Conservation (phyloP, 2,329 filamentous ascomycete genomes). For the Coniochaeta sp. region DNA sequence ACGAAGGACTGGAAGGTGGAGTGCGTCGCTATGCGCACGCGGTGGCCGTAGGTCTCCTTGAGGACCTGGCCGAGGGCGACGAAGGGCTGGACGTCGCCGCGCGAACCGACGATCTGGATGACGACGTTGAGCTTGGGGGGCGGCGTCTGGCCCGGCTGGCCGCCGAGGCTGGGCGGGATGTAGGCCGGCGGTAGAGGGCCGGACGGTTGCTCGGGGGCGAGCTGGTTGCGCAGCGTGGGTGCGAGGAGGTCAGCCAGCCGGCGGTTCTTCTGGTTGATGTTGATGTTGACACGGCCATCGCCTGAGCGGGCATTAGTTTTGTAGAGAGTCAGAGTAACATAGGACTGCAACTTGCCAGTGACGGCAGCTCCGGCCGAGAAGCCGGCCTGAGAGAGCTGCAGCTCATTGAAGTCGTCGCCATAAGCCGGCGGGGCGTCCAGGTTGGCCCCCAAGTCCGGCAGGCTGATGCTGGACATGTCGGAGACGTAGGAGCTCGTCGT, state of each 20-base stretch:
- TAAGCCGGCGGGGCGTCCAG: slow-evolving; percentile 48
- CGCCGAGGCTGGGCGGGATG: slow-evolving; percentile 65
- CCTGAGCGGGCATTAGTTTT: slow-evolving; percentile 30
- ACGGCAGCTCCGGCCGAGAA: slow-evolving; percentile 56
- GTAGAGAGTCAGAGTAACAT: background rate
- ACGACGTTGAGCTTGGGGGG: slow-evolving; percentile 61
- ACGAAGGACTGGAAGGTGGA: slow-evolving; percentile 61
- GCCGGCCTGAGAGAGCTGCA: slow-evolving; percentile 55
- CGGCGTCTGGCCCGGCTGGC: slow-evolving; percentile 48
- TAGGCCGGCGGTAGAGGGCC: slow-evolving; percentile 57
- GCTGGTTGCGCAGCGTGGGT: slow-evolving; percentile 53
- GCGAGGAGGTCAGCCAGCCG: slow-evolving; percentile 61
- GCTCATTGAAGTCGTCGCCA: slow-evolving; percentile 45
- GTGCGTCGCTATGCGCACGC: slow-evolving; percentile 69
- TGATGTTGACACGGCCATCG: slow-evolving; percentile 74
- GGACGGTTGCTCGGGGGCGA: slow-evolving; percentile 35
- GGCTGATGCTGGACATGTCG: slow-evolving; percentile 27
- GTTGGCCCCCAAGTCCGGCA: slow-evolving; percentile 30
- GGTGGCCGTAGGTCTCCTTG: slow-evolving; percentile 58
- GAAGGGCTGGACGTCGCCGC: slow-evolving; percentile 72
- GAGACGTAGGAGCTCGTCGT: slow-evolving; percentile 13
- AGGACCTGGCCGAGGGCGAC: slow-evolving; percentile 61
- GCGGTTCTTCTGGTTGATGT: slow-evolving; percentile 64
- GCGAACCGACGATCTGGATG: slow-evolving; percentile 67
- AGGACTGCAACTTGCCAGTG: slow-evolving; percentile 32